A percentile compares a stretch with the other conserved stretches of the same genome.
Evolutionary conservation across 2,329 filamentous ascomycete species (phyloP).

Genomic region (Colletotrichum aenigma): DNA sequence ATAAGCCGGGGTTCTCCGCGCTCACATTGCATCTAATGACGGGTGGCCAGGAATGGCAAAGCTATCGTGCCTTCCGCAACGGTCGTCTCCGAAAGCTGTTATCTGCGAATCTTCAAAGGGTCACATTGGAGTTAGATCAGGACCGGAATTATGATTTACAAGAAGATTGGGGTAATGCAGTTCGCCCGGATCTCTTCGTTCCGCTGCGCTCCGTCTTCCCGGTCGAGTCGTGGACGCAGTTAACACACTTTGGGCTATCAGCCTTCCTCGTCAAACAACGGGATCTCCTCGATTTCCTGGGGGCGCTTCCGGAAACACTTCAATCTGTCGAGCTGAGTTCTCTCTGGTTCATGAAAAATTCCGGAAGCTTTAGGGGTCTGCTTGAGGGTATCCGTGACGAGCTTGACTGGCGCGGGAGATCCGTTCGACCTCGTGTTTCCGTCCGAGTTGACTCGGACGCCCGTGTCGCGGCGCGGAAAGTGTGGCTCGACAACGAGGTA

Average conservation of each 20-base stretch:
- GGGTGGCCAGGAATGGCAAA: neutral
- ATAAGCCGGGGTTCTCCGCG: constrained; percentile 27
- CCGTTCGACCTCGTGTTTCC: neutral
- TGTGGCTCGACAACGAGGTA: constrained; percentile 13
- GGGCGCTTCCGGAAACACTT: constrained; percentile 27
- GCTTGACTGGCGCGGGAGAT: constrained; percentile 20
- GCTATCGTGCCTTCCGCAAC: constrained; percentile 17
- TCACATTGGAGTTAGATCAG: constrained; percentile 26
- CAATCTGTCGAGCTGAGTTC: constrained; percentile 36
- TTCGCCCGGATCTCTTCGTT: neutral
- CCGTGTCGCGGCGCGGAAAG: neutral
- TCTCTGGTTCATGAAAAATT: constrained; percentile 26
- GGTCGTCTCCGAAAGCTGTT: constrained; percentile 23
- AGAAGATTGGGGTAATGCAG: neutral
- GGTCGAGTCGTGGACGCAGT: constrained; percentile 26
- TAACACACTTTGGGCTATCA: constrained; percentile 35
- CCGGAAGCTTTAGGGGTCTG: constrained; percentile 8
- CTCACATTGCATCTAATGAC: constrained; percentile 29
- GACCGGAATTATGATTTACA: neutral
- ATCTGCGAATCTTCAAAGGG: constrained; percentile 21
- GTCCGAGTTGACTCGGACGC: neutral
- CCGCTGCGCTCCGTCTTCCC: constrained; percentile 33
- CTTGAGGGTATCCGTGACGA: constrained; percentile 24
- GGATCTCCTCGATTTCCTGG: constrained; percentile 31
- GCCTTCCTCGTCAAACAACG: constrained; percentile 26